Evolutionary conservation across 2,329 filamentous ascomycete species (phyloP).

Genomic region (Cyphellophora europaea): DNA sequence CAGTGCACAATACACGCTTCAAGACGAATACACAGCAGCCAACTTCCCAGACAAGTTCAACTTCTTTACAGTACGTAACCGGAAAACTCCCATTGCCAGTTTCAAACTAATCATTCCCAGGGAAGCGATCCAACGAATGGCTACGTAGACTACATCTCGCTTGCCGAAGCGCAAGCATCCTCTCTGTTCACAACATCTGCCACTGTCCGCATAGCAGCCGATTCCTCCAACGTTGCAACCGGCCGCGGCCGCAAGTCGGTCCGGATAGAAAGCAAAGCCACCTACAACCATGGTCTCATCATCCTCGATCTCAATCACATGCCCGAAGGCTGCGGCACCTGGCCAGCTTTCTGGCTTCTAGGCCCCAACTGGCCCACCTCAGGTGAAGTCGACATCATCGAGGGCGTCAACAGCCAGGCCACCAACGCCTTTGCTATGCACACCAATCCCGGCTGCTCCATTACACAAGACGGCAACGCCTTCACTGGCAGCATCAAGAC

Average conservation of each 20-base stretch:
- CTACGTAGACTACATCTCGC: constrained; percentile 60
- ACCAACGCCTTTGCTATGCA: constrained; percentile 59
- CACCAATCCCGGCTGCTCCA: constrained; percentile 51
- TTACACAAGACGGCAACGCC: constrained; percentile 39
- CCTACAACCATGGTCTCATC: constrained; percentile 58
- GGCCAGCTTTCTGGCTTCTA: constrained; percentile 57
- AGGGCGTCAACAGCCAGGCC: constrained; percentile 59
- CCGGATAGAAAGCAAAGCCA: constrained; percentile 56
- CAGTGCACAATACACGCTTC: not conserved
- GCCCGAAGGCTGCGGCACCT: constrained; percentile 63
- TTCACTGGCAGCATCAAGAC: constrained; percentile 38
- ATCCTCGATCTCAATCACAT: constrained; percentile 66
- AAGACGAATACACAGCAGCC: not conserved
- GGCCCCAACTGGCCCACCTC: constrained; percentile 60
- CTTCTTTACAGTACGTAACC: not conserved
- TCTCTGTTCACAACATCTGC: constrained; percentile 47
- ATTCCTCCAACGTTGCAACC: constrained; percentile 48
- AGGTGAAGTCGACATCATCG: constrained; percentile 74
- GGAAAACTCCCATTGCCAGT: not conserved
- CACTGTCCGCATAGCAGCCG: constrained; percentile 61
- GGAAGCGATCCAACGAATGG: constrained; percentile 61
- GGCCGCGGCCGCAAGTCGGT: constrained; percentile 58
- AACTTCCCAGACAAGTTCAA: not conserved
- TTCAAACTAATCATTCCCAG: constrained; percentile 18
- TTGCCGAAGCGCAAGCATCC: constrained; percentile 45